These are phyloP conservation scores for Coemansia sp. DNA, from an alignment of 192 early-diverging fungal species.

Conservation along the genomic window DNA sequence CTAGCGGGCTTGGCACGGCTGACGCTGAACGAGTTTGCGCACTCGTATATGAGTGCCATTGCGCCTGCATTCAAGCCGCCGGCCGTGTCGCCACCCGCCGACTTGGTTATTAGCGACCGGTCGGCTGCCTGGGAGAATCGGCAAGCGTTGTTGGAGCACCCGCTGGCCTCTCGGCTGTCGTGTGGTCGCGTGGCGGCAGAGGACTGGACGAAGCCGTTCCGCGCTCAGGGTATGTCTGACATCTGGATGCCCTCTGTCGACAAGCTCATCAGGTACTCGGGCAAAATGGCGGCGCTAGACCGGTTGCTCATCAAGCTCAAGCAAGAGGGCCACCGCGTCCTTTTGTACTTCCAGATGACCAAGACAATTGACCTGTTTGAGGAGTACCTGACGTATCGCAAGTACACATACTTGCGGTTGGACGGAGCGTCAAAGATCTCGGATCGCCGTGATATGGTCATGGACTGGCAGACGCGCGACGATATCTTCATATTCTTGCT, in stretches of 20 bases:
- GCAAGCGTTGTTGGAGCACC: slow-evolving; percentile 34
- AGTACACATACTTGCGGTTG: slow-evolving; percentile 84
- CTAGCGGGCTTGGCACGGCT: slow-evolving; percentile 36
- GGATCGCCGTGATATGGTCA: slow-evolving; percentile 88
- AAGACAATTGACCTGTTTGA: slow-evolving; percentile 87
- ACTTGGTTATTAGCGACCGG: slow-evolving; percentile 63
- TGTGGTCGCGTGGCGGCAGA: slow-evolving; percentile 24
- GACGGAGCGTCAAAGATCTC: slow-evolving; percentile 86
- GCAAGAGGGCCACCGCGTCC: slow-evolving; percentile 73
- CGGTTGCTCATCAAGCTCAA: slow-evolving; percentile 69
- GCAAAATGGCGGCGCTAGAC: slow-evolving; percentile 74
- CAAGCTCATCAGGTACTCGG: slow-evolving; percentile 77
- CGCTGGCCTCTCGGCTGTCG: slow-evolving; percentile 29
- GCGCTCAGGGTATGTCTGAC: slow-evolving; percentile 59
- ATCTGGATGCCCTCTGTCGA: slow-evolving; percentile 76
- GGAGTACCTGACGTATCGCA: slow-evolving; percentile 81
- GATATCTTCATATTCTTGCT: slow-evolving; percentile 87
- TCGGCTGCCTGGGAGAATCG: slow-evolving; percentile 61
- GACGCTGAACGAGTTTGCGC: slow-evolving; percentile 31
- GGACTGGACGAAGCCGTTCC: slow-evolving; percentile 50
- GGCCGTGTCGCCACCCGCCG: slow-evolving; percentile 64
- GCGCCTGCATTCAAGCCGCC: slow-evolving; percentile 58
- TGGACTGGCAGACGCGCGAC: slow-evolving; percentile 84
- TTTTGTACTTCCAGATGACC: slow-evolving; percentile 90
- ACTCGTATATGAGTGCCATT: slow-evolving; percentile 38